A percentile compares a stretch with the other conserved stretches of the same genome.
Conservation (phyloP, 1,284 basidiomycete species). For the Abortiporus biennis region DNA sequence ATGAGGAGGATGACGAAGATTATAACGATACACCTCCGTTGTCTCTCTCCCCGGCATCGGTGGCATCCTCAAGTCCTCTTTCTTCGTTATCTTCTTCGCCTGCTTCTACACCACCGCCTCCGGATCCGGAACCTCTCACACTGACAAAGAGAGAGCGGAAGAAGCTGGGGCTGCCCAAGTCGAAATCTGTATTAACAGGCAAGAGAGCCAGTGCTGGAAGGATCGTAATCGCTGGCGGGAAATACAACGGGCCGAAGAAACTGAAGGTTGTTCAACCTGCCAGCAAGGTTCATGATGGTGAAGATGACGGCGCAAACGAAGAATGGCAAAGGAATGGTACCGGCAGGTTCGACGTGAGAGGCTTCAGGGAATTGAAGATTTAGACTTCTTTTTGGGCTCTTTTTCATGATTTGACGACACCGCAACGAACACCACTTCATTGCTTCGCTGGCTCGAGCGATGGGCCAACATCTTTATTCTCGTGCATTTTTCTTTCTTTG, state of each 20-base stretch:
- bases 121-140: conserved; percentile 22
- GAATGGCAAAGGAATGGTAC: conserved; percentile 73
- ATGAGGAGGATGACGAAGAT: conserved; percentile 31
- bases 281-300: conserved; percentile 20
- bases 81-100: conserved; percentile 39
- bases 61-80: conserved; percentile 29
- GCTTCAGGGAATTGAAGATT: conserved; percentile 78
- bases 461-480: too few species aligned
- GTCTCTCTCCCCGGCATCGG: conserved; percentile 34
- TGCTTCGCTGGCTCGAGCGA: too few species aligned
- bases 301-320: conserved; percentile 25
- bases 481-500: too few species aligned
- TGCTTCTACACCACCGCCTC: conserved; percentile 30
- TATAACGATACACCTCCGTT: conserved; percentile 38
- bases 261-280: conserved; percentile 17
- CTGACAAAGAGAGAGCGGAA: conserved; percentile 66
- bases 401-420: too few species aligned
- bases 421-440: too few species aligned
- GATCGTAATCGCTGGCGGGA: conserved; percentile 55
- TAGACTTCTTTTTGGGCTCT: too few species aligned
- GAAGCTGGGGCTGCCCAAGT: conserved; percentile 51
- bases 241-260: conserved; percentile 21
- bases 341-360: conserved; percentile 71
- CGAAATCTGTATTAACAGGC: conserved; percentile 21
- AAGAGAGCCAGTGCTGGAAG: conserved; percentile 38